Base-by-base conservation (phyloP, 2,329 filamentous ascomycete genomes). In the Amphichorda felina region DNA sequence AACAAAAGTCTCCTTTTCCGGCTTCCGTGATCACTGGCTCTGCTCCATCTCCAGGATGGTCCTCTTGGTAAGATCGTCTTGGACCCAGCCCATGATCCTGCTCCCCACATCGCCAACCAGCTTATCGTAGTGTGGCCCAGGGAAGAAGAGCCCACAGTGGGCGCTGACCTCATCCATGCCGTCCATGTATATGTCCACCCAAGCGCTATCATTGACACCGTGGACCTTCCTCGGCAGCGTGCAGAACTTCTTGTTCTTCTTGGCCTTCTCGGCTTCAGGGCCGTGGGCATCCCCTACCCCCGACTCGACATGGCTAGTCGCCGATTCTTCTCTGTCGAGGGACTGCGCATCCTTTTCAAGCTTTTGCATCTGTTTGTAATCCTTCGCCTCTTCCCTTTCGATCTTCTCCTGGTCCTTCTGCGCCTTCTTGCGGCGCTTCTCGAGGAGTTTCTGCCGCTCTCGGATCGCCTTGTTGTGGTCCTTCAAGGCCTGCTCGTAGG, bases 91-190 rank as follows among this genome's bases (percentile, higher is more conserved):
- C 42, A 77, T 66, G 38, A 91, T 72, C 39, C 75, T 62, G 21
- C 66, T 66, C 3, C 74, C 78, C 3, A 85, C 78, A 53, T 88
- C 80, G 1, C 78, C 79, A n/a, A 89, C 76, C n/a, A 89, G 60
- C 42, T 59, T 60, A 46, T 87, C 81, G 50, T 91, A 89, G 38
- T 83, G 79, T 40, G 76, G 68, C 6, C 80, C 78, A 10, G 75
- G 59, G 30, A 84, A 73, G 59, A 94, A 94, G 35, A 94, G 61
- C 0, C 82, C 79, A 41, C 84, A 89, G 53, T 94, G 87, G 8
- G 87, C 88, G 6, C 75, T 78, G 1, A 94, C 82, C 55, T 94
- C 84, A 50, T 94, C 87, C 41, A 91, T 76, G 35, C 76, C 78
- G 39, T 80, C 71, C 82, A 95, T 91, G 47, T 77, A 79, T 3